Evolutionary conservation across 148 eudicot species (phyloP).

Genomic region (Rhododendron molle): DNA sequence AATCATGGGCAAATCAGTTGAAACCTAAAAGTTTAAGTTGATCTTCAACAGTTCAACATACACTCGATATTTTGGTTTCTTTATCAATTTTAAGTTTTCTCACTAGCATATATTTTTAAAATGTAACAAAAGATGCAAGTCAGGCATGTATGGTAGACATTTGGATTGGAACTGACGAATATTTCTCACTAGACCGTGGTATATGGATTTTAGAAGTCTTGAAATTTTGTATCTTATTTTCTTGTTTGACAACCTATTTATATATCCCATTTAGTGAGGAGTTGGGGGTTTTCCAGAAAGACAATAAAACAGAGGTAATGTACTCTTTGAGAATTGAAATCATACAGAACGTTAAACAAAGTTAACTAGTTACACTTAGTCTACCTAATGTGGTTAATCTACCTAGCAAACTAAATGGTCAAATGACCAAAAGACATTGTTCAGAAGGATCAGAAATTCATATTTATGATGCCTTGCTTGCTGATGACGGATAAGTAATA

Average conservation of each 20-base stretch:
- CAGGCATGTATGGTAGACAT: too few species aligned
- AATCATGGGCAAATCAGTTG: too few species aligned
- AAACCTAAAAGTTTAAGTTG: too few species aligned
- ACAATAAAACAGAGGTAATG: too few species aligned
- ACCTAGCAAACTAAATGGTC: neutral
- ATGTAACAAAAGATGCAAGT: too few species aligned
- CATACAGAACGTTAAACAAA: neutral
- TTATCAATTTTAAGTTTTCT: neutral
- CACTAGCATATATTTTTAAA: neutral
- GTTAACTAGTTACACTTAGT: neutral
- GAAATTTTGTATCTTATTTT: too few species aligned
- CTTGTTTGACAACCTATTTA: neutral
- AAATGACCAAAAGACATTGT: neutral
- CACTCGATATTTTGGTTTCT: neutral
- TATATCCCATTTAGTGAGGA: neutral
- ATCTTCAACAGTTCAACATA: neutral
- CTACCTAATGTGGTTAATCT: neutral
- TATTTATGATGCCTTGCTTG: neutral
- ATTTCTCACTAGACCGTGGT: too few species aligned
- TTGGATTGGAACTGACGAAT: too few species aligned
- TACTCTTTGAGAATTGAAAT: neutral
- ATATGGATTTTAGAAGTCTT: too few species aligned
- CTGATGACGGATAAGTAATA: neutral
- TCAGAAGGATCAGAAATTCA: neutral
- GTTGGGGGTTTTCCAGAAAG: neutral